Evolutionary conservation across 2,329 filamentous ascomycete species (phyloP).

Genomic region (Camillea tinctor): DNA sequence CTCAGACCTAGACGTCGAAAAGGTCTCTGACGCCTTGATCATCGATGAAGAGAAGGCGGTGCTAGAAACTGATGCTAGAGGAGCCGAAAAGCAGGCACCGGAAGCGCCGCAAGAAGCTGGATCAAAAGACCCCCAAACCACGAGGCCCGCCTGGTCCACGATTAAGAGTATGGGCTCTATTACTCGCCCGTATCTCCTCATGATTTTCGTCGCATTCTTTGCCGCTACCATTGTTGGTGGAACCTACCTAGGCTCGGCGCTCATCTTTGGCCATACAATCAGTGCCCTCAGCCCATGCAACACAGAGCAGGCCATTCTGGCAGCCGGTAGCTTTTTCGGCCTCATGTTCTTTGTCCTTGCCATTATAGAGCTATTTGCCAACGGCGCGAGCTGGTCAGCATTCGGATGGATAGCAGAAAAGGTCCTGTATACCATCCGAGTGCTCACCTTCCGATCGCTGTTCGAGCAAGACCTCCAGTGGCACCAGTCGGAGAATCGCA

Average conservation of each 20-base stretch:
- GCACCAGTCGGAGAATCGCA: conserved; percentile 66
- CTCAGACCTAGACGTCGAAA: conserved; percentile 38
- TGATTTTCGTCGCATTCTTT: conserved; percentile 40
- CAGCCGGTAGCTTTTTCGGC: conserved; percentile 37
- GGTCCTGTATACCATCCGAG: conserved; percentile 61
- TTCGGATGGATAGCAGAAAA: conserved; percentile 62
- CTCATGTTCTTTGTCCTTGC: conserved; percentile 50
- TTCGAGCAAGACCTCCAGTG: conserved; percentile 67
- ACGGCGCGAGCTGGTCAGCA: conserved; percentile 54
- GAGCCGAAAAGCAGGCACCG: conserved; percentile 8
- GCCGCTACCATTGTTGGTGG: conserved; percentile 55
- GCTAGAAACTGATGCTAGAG: conserved; percentile 2
- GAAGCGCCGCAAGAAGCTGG: conserved; percentile 8
- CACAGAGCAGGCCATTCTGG: conserved; percentile 35
- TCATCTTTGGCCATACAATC: conserved; percentile 55
- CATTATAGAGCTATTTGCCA: conserved; percentile 58
- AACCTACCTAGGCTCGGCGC: conserved; percentile 51
- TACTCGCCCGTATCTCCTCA: conserved; percentile 39
- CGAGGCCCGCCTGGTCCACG: conserved; percentile 36
- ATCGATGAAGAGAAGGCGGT: conserved; percentile 15
- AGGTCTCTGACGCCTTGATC: conserved; percentile 23
- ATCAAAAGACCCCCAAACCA: conserved; percentile 4
- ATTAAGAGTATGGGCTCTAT: conserved; percentile 38
- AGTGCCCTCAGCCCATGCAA: conserved; percentile 50
- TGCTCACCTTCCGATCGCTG: conserved; percentile 63